Base-by-base conservation (phyloP, 352 stramenopile genomes). In the Peronospora farinosa region DNA sequence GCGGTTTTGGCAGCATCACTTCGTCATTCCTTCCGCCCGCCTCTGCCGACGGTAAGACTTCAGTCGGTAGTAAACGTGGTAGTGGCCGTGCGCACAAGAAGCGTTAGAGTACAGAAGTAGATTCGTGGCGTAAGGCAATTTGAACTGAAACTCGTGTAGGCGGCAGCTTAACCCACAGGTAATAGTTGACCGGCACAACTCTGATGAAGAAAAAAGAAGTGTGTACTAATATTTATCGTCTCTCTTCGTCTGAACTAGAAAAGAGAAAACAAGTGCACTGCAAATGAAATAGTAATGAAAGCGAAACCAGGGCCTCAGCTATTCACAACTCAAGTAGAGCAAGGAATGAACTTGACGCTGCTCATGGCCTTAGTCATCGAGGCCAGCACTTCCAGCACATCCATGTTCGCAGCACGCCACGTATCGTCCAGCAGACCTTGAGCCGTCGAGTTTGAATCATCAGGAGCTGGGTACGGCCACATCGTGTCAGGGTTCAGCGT, bases 401-500 rank as follows among this genome's bases (percentile, higher is more conserved):
- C 68, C 75, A 76, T 67, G 69, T 87, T 89, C 15, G 74, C 75
- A 15, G 57, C 60, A 28, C 76, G 79, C 79, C 79, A 93, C 32
- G 79, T 85, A 30, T 73, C 61, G 33, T 88, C 78, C n/a, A 91
- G 49, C 4, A 93, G 53, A 45, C 82, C 82, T 12, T 75, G 62
- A 17, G 53, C 51, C 10, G 72, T 84, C 2, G 58, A 21, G 55
- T 86, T 85, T 13, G 57, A 58, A 30, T 69, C 55, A 56, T 91
- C 69, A n/a, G 82, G 82, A 21, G 77, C 67, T 17, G 78, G 75
- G 63, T 91, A 88, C 13, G 78, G 59, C 79, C 80, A 93, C 56
- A 61, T 62, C 15, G 75, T 80, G 46, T 91, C 82, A 7, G 79
- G 79, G 69, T 93, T 93, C 7, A 93, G 54, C 21, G 74, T 78